Percentiles rank a stretch among this genome's conserved stretches.
phyloP scores from a whole-genome alignment of 1,284 basidiomycete genomes.

The Trichosporon ovoides region DNA sequence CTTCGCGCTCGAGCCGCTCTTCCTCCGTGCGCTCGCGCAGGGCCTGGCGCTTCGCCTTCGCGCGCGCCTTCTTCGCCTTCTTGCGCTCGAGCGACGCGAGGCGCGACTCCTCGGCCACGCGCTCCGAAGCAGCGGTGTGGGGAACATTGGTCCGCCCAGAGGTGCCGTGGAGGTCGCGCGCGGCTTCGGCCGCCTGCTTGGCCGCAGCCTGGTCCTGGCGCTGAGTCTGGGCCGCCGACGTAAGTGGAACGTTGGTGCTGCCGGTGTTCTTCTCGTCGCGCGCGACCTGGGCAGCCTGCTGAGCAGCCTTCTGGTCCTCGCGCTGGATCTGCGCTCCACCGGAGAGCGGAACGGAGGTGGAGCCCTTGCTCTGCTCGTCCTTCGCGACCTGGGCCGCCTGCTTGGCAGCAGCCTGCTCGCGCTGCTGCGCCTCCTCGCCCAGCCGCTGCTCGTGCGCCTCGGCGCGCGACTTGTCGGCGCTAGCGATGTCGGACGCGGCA shows the following conservation, averaged over 20 bases:
- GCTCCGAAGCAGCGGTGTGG: background rate
- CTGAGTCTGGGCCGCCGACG: background rate
- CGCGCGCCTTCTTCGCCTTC: background rate
- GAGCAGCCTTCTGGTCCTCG: too few relatives aligned
- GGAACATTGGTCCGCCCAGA: background rate
- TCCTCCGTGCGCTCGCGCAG: background rate
- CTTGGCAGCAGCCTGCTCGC: background rate
- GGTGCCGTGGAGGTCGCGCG: background rate
- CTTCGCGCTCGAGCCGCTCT: background rate
- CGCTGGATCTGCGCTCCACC: too few relatives aligned
- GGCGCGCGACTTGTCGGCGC: background rate
- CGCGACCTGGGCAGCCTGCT: background rate
- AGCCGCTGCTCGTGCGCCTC: background rate
- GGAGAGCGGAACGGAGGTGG: too few relatives aligned
- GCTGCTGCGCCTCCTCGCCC: constrained; percentile 3
- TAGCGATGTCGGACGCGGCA: background rate
- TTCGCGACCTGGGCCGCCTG: background rate
- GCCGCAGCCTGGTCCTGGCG: background rate
- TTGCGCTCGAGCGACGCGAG: background rate
- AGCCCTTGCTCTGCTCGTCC: too few relatives aligned
- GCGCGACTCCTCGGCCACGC: background rate
- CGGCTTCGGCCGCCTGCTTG: background rate
- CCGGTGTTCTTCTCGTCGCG: background rate
- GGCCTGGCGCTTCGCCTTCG: background rate
- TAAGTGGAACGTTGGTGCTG: background rate